Evolutionary conservation across 805 yeast genomes (phyloP).

Genomic region (Wickerhamiella azyma): DNA sequence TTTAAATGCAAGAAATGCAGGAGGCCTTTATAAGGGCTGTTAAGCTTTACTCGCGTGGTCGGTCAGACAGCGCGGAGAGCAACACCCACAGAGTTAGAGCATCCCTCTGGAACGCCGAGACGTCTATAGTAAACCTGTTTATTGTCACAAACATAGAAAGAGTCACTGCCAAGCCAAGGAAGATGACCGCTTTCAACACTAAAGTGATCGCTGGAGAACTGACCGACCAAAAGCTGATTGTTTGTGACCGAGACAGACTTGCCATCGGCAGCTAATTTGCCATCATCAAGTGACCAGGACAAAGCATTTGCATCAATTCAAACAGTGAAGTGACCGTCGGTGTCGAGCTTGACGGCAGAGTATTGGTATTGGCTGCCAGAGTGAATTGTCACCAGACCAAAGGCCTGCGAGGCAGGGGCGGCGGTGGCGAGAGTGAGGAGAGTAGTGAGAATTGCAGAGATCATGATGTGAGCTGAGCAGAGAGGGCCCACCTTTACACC

Average conservation of each 20-base stretch:
- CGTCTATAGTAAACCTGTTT: too few species aligned
- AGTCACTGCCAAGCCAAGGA: background rate
- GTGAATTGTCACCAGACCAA: background rate
- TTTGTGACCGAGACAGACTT: background rate
- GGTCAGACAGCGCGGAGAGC: too few species aligned
- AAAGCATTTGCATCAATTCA: background rate
- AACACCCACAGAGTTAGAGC: too few species aligned
- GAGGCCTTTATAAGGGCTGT: too few species aligned
- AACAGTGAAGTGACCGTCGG: background rate
- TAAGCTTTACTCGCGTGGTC: too few species aligned
- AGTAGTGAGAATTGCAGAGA: background rate
- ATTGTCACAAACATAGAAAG: background rate
- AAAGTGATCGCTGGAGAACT: background rate
- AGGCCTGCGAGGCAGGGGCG: background rate
- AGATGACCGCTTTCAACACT: background rate
- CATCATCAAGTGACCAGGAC: background rate
- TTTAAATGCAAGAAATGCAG: too few species aligned
- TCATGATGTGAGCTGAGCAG: too few species aligned
- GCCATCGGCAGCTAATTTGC: background rate
- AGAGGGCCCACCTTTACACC: too few species aligned
- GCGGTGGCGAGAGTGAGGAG: background rate
- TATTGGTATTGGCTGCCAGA: conserved; percentile 4
- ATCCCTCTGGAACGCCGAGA: too few species aligned
- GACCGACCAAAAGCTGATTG: background rate
- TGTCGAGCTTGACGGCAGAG: background rate